Evolutionary conservation across 2,329 filamentous ascomycete genomes (phyloP), one percentile per base, ranked within the genome.

Genomic region (Plectosphaerella cucumerina): DNA sequence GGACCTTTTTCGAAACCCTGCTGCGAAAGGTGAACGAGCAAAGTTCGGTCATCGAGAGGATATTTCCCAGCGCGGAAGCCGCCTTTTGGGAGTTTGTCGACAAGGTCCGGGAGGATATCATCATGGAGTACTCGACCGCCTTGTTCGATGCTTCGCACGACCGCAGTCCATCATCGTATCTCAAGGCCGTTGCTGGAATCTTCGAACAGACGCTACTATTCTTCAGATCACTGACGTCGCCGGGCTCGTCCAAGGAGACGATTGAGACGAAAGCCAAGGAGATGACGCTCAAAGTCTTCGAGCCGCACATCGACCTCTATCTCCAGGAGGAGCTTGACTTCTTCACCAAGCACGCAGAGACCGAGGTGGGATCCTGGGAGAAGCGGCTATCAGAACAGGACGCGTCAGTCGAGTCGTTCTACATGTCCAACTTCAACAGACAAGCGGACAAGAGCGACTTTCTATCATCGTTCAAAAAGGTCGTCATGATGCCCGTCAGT

Each of bases 401-500:
- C 58, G 91, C 90, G 15, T 89, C 87, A 2, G 86, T 89, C 0
- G 94, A 99, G 70, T 94, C 89, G 0, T 96, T 95, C 64, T 94
- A 91, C 71, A 97, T 97, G 93, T 88, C 87, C 21, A 97, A 91
- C 65, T 84, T 97, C 63, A 97, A 93, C 64, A 82, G 94, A 22
- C 91, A 96, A 65, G 94, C 91, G 1, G 94, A 95, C 56, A 99
- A 99, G 71, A 90, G 91, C 59, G 94, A 99, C 65, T 99, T 99
- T 61, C 66, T 99, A 54, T 94, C 86, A 44, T 96, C 92, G 0
- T 99, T 99, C 76, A 97, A 91, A 65, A 97, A 97, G 68, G 94
- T 99, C 9, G 89, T 99, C 57, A 97, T 99, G 92, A 95, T 96
- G 85, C 94, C 94, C 2, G 93, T 99, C 46, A 96, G 90, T 48